Evolutionary conservation across 441 rosid genomes (phyloP).

Genomic region (Erysimum pusillum): DNA sequence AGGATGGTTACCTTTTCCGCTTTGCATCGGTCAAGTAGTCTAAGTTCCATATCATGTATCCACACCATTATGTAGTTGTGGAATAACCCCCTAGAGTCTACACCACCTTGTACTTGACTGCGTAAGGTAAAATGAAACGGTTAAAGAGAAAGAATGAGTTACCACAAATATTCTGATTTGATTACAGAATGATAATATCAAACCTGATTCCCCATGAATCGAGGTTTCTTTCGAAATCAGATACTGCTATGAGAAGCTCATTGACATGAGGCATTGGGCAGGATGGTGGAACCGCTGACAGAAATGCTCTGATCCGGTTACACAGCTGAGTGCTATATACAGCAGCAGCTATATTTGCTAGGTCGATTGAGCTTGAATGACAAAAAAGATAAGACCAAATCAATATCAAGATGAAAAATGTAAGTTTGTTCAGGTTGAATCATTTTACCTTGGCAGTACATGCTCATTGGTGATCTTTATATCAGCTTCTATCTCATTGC

Average conservation of each 20-base stretch:
- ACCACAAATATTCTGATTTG: not conserved
- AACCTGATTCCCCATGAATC: slow-evolving; percentile 93
- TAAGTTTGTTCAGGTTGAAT: not conserved
- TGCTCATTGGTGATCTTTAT: slow-evolving; percentile 91
- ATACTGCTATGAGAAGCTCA: slow-evolving; percentile 82
- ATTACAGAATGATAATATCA: slow-evolving; percentile 34
- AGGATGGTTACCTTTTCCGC: slow-evolving; percentile 78
- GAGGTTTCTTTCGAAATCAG: slow-evolving; percentile 86
- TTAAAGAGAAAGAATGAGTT: slow-evolving; percentile 17
- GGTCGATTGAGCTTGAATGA: slow-evolving; percentile 84
- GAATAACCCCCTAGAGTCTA: slow-evolving; percentile 79
- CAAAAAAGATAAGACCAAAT: slow-evolving; percentile 20
- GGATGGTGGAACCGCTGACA: slow-evolving; percentile 91
- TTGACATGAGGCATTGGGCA: slow-evolving; percentile 85
- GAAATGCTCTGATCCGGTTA: slow-evolving; percentile 74
- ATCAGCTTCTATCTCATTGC: slow-evolving; percentile 83
- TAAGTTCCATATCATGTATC: slow-evolving; percentile 96
- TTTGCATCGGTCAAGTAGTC: slow-evolving; percentile 89
- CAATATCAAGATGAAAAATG: slow-evolving; percentile 8
- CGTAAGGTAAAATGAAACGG: slow-evolving; percentile 32
- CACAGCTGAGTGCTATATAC: slow-evolving; percentile 85
- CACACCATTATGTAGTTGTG: slow-evolving; percentile 86
- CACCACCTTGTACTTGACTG: slow-evolving; percentile 86
- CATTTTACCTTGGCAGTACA: slow-evolving; percentile 81
- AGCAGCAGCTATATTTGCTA: slow-evolving; percentile 82